Percentiles rank a stretch among this genome's conserved stretches.
Evolutionary conservation across 768 basidiomycete species (phyloP).

Genomic region (Mycena rebaudengoi): DNA sequence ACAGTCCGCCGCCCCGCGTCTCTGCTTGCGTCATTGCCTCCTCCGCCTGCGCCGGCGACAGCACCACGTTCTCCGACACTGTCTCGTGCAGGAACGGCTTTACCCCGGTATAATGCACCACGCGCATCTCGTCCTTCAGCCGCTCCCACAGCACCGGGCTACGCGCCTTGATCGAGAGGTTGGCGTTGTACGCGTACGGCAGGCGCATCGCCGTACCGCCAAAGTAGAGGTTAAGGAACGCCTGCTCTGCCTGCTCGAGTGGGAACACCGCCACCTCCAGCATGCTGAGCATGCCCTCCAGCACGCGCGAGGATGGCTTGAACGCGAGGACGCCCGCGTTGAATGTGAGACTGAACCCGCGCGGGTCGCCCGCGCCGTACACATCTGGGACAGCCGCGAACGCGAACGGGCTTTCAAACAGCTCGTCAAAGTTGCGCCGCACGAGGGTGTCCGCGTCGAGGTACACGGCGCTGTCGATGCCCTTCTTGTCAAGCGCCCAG

Average conservation of each 20-base stretch:
- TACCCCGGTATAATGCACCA: constrained; percentile 45
- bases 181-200: constrained; percentile 47
- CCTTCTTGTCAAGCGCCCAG: constrained; percentile 41
- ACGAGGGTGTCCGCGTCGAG: constrained; percentile 46
- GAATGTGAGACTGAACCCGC: constrained; percentile 39
- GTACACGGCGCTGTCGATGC: constrained; percentile 39
- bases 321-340: constrained; percentile 47
- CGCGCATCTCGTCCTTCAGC: constrained; percentile 36
- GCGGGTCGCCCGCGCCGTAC: constrained; percentile 27
- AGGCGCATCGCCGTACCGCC: constrained; percentile 40
- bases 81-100: background rate
- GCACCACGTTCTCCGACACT: background rate
- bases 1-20: constrained; percentile 23
- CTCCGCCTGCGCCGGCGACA: constrained; percentile 33
- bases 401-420: constrained; percentile 41
- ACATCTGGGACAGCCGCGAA: constrained; percentile 47
- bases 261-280: constrained; percentile 49
- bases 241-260: constrained; percentile 50
- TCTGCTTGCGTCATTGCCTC: constrained; percentile 25
- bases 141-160: constrained; percentile 40
- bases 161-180: constrained; percentile 43
- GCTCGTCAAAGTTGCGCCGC: constrained; percentile 41
- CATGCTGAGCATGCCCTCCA: constrained; percentile 40
- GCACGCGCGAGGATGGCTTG: constrained; percentile 38
- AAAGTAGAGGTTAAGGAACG: constrained; percentile 51